Evolutionary conservation across 2,329 filamentous ascomycete species (phyloP).

Genomic region (Ophiostoma himal-ulmi): DNA sequence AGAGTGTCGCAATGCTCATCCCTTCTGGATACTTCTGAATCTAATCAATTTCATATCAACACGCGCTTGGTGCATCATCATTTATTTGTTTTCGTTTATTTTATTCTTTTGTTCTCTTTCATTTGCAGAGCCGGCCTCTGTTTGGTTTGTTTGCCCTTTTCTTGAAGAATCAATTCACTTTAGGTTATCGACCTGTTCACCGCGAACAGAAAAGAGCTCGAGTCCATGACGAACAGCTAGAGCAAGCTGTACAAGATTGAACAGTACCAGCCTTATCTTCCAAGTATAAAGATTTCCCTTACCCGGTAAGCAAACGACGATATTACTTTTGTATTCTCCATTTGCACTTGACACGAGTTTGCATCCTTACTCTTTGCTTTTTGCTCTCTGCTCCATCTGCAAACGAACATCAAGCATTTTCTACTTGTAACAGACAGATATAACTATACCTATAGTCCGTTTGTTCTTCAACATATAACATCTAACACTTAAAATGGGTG

Average conservation of each 20-base stretch:
- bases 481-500: neutral
- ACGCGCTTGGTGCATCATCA: neutral
- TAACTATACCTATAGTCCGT: neutral
- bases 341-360: neutral
- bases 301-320: conserved; percentile 7
- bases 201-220: neutral
- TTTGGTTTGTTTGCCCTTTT: conserved; percentile 1
- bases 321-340: too few species aligned
- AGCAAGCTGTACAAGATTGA: neutral
- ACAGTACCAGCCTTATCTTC: neutral
- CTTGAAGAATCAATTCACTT: neutral
- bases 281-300: neutral
- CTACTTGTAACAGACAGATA: neutral
- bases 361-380: neutral
- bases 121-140: neutral
- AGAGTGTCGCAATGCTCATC: neutral
- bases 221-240: neutral
- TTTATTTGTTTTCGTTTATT: neutral
- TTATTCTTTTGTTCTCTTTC: neutral
- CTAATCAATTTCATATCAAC: conserved; percentile 1
- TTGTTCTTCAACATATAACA: neutral
- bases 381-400: neutral
- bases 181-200: neutral
- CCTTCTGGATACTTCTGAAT: neutral
- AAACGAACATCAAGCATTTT: neutral